Percentiles rank a stretch among this genome's conserved stretches.
phyloP scores from a whole-genome alignment of 1,284 basidiomycete genomes.

The Kwoniella shivajii region DNA sequence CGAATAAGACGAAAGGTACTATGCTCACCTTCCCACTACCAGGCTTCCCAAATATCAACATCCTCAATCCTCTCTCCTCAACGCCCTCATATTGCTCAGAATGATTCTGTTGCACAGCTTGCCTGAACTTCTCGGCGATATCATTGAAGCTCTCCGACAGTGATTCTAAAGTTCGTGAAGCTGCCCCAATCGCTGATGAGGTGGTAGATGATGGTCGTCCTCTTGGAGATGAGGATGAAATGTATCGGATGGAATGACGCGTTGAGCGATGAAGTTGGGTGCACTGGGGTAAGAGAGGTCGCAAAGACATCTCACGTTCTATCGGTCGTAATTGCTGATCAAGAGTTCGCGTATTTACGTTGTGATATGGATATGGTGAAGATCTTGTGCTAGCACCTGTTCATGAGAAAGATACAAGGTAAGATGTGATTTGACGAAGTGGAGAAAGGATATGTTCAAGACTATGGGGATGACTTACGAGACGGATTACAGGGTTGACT shows the following conservation, averaged over 20 bases:
- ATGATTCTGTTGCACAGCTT: conserved; percentile 20
- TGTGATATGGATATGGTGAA: no score
- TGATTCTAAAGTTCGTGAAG: conserved; percentile 5
- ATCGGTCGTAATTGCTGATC: neutral
- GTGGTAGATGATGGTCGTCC: neutral
- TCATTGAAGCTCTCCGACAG: conserved; percentile 23
- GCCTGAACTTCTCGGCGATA: conserved; percentile 23
- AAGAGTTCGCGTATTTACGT: no score
- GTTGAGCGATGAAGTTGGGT: neutral
- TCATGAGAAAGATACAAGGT: no score
- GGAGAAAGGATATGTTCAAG: no score
- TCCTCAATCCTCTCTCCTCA: conserved; percentile 41
- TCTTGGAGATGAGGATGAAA: conserved; percentile 5
- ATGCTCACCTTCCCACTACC: conserved; percentile 52
- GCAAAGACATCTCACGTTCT: neutral
- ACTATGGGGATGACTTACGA: no score
- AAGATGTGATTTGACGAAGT: no score
- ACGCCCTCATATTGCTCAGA: conserved; percentile 29
- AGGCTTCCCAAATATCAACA: conserved; percentile 55
- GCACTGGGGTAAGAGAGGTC: conserved; percentile 3
- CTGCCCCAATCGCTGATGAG: neutral
- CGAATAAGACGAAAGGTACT: no score
- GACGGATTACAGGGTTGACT: no score
- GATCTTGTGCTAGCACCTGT: no score
- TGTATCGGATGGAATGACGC: neutral